Evolutionary conservation across 495 filamentous ascomycete genomes (phyloP).

Genomic region (Neohortaea acidophila): DNA sequence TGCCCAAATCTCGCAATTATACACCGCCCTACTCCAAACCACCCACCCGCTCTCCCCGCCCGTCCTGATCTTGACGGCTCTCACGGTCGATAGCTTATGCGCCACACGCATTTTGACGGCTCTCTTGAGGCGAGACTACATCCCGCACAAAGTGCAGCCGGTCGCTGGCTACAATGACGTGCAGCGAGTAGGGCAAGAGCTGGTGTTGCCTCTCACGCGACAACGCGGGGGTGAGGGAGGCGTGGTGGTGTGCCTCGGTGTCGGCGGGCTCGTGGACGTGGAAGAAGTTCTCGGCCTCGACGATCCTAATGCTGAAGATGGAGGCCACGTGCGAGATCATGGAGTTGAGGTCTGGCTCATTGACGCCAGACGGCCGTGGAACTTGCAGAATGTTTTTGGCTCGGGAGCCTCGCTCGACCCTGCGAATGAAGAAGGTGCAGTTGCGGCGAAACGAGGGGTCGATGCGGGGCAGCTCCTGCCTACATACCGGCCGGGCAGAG

Average conservation of each 20-base stretch:
- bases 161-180: slow-evolving; percentile 87
- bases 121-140: slow-evolving; percentile 88
- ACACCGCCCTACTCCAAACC: slow-evolving; percentile 66
- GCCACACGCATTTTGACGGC: slow-evolving; percentile 85
- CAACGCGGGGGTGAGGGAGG: slow-evolving; percentile 66
- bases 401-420: slow-evolving; percentile 29
- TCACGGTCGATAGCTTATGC: slow-evolving; percentile 91
- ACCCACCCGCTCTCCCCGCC: slow-evolving; percentile 73
- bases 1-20: slow-evolving; percentile 71
- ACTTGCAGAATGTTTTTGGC: slow-evolving; percentile 82
- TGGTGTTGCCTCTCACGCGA: slow-evolving; percentile 70
- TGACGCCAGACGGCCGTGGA: slow-evolving; percentile 86
- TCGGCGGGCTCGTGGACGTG: slow-evolving; percentile 80
- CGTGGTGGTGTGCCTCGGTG: slow-evolving; percentile 79
- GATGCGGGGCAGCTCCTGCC: slow-evolving; percentile 52
- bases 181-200: slow-evolving; percentile 53
- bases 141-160: slow-evolving; percentile 94
- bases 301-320: slow-evolving; percentile 41
- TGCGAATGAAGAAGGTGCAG: slow-evolving; percentile 29
- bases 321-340: slow-evolving; percentile 26
- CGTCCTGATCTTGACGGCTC: slow-evolving; percentile 80
- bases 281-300: slow-evolving; percentile 54
- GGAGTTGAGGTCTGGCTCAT: slow-evolving; percentile 83
- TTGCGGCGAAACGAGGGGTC: slow-evolving; percentile 37
- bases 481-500: slow-evolving; percentile 58